Evolutionary conservation across 1,139 yeast genomes (phyloP), one percentile per base, ranked within the genome.

Genomic region (Citeromyces siamensis): DNA sequence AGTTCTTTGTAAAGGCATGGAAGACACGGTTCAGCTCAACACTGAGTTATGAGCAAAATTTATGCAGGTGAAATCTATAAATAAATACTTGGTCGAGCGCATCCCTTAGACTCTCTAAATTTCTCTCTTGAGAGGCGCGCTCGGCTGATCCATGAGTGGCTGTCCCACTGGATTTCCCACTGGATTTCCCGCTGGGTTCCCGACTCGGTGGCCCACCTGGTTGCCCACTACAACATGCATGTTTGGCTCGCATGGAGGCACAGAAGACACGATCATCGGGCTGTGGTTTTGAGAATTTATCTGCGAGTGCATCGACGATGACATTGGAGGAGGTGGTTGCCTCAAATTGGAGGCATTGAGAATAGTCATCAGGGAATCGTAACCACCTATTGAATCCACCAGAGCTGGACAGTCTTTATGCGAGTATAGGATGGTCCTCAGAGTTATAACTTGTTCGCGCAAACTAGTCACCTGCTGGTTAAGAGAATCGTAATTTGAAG

Each of bases 401-500:
- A 56, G 37, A 3, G 38, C 13, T 1, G 41, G 41, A 35, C 58
- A 62, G 37, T 61, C 60, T 38, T 53, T 58, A 42, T 60, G 66
- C 12, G 58, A 51, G 38, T 46, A 47, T 14, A 66, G 40, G 5
- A 64, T 44, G 2, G 64, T 49, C 42, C 73, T 64, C 29, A 81
- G 53, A 6, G 65, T 58, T 19, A 67, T 48, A n/a, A 82, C 60
- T 45, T 76, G 83, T 35, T 75, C 79, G 32, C 78, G 60, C 38
- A 82, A 56, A 35, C 65, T 67, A 14, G 63, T 58, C 8, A 79
- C 71, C 43, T 82, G 83, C 3, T 64, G 59, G 13, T 76, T 69
- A 39, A 86, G 59, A 36, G 73, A 74, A 31, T 80, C 71, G 56
- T 84, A 86, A 40, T 88, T 93, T 10, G 68, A 56, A 16, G 84